Evolutionary conservation across 108 stramenopile genomes (phyloP).

Genomic region (Nitzschia sp.): DNA sequence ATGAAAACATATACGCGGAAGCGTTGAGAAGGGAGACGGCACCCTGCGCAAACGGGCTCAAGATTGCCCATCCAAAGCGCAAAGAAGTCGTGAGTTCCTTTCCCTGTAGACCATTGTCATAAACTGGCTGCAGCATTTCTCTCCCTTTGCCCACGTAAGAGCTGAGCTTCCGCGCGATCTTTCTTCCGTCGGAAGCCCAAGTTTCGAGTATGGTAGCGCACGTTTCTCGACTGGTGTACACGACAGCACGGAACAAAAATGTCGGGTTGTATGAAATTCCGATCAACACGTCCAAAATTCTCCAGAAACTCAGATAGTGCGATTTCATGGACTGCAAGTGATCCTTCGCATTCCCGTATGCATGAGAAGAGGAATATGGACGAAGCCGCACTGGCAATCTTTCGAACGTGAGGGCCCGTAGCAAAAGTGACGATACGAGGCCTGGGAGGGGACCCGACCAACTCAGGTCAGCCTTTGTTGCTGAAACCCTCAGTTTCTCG

Average conservation of each 20-base stretch:
- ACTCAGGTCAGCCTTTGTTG: slow-evolving; percentile 53
- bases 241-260: slow-evolving; percentile 45
- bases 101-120: slow-evolving; percentile 19
- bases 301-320: slow-evolving; percentile 62
- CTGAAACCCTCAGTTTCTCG: slow-evolving; percentile 55
- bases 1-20: slow-evolving; percentile 4
- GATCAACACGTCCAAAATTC: slow-evolving; percentile 49
- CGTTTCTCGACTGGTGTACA: slow-evolving; percentile 48
- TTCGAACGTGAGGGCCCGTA: slow-evolving; percentile 60
- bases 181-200: slow-evolving; percentile 13
- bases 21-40: slow-evolving; percentile 19
- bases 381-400: slow-evolving; percentile 49
- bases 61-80: background rate
- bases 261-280: slow-evolving; percentile 59
- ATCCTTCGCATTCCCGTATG: slow-evolving; percentile 58
- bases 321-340: slow-evolving; percentile 46
- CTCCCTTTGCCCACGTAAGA: slow-evolving; percentile 6
- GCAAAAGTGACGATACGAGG: slow-evolving; percentile 31
- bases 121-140: slow-evolving; percentile 16
- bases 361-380: slow-evolving; percentile 45
- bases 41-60: slow-evolving; percentile 18
- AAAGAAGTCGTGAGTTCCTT: slow-evolving; percentile 6
- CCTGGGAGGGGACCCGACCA: slow-evolving; percentile 57
- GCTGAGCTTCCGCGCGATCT: slow-evolving; percentile 1
- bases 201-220: slow-evolving; percentile 40